Evolutionary conservation across 2,329 filamentous ascomycete genomes (phyloP).

Genomic region (Cercospora sp.): DNA sequence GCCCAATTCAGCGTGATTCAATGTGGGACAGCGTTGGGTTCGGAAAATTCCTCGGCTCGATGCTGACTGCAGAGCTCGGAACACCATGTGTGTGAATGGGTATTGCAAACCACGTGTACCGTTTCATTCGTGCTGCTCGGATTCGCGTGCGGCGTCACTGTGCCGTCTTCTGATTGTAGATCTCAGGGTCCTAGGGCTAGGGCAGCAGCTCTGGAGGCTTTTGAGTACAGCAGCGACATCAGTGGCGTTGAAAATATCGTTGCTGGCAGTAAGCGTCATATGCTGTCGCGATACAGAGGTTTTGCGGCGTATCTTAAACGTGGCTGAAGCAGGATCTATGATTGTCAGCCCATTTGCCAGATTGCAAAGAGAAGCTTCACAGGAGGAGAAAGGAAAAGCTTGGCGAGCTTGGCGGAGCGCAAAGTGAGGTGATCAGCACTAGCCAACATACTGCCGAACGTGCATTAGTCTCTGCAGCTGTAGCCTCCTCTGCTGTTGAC

Average conservation of each 20-base stretch:
- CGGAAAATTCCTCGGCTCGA: background rate
- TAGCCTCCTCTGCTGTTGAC: background rate
- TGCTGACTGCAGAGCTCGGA: background rate
- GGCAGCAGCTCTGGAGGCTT: background rate
- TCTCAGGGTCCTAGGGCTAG: background rate
- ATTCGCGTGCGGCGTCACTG: background rate
- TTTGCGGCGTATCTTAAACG: background rate
- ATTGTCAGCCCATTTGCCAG: background rate
- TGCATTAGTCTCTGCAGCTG: background rate
- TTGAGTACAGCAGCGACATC: background rate
- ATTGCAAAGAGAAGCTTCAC: background rate
- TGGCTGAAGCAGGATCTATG: background rate
- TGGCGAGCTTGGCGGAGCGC: background rate
- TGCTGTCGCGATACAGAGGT: background rate
- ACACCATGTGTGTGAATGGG: background rate
- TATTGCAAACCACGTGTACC: background rate
- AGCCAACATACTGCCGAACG: background rate
- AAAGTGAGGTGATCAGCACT: background rate
- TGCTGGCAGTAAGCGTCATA: background rate
- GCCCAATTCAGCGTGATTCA: background rate
- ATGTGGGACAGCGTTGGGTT: background rate
- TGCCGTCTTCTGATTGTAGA: background rate
- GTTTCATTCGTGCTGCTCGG: background rate
- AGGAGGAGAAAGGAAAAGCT: background rate
- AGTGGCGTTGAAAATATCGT: background rate